Evolutionary conservation across 176 grass and related monocot species (phyloP).

Genomic region (Triticum aestivum): IWGSC_CS_RefSeq_v2.1 NC_057795.1:398397413-398397912

Average conservation of each 20-base stretch:
- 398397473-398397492: constrained; percentile 13
- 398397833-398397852: constrained; percentile 70
- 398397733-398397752: constrained; percentile 80
- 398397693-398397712: constrained; percentile 56
- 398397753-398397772: constrained; percentile 67
- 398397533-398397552: constrained; percentile 66
- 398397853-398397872: constrained; percentile 84
- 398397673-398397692: constrained; percentile 60
- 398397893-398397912: not conserved
- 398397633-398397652: not conserved
- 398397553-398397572: constrained; percentile 55
- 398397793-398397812: constrained; percentile 78
- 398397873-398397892: not conserved
- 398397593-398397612: not conserved
- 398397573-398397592: constrained; percentile 51
- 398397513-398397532: constrained; percentile 64
- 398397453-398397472: constrained; percentile 33
- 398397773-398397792: constrained; percentile 93
- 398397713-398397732: constrained; percentile 65
- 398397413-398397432: constrained; percentile 31
- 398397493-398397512: constrained; percentile 68
- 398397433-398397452: constrained; percentile 47
- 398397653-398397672: constrained; percentile 60
- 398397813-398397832: constrained; percentile 31
- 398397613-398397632: not conserved